Evolutionary conservation across 441 rosid genomes (phyloP), one percentile per base, ranked within the genome.

Genomic region (Populus hybrid): DNA sequence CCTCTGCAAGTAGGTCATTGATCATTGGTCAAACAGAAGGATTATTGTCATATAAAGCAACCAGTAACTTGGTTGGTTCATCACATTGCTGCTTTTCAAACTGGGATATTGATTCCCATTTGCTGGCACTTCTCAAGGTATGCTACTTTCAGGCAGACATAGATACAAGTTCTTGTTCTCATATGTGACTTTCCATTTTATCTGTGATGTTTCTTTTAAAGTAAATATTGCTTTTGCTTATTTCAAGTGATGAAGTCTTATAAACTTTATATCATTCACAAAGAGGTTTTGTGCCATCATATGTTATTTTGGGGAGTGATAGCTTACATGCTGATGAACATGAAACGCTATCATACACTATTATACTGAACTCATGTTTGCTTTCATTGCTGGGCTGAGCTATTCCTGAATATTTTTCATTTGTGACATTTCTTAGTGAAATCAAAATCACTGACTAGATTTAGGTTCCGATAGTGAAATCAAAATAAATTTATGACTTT

Each of bases 121-220:
- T 94, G 77, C 85, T 93, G 88, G 83, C 81, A 69, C 93, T 96
- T 82, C 91, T 96, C 50, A 92, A 90, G 97, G 98, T 94, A 84
- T 71, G 72, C 63, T 45, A 67, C 73, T 82, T 28, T 23, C n/a
- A 18, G n/a, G 21, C 21, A 53, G 56, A 5, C 18, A 16, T 50
- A 50, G 56, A 50, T 50, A 1, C 56, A 14, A 50, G 20, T 14
- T 50, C 56, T 50, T 14, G 7, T 50, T 9, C 6, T 56, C 59
- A 16, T 24, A 16, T 12, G 26, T 53, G 28, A 3, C 20, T 24
- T 59, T 38, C 61, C 20, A 9, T 21, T 29, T 28, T 70, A 10
- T 24, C 12, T 7, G 64, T 64, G 23, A 76, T 76, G 26, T 59
- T 50, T 69, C 6, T 33, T 69, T 69, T 33, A 24, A 69, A 69